These are phyloP conservation scores for Trichoderma hamatum DNA, from an alignment of 2,329 filamentous ascomycete genomes.

Conservation along the genomic window DNA sequence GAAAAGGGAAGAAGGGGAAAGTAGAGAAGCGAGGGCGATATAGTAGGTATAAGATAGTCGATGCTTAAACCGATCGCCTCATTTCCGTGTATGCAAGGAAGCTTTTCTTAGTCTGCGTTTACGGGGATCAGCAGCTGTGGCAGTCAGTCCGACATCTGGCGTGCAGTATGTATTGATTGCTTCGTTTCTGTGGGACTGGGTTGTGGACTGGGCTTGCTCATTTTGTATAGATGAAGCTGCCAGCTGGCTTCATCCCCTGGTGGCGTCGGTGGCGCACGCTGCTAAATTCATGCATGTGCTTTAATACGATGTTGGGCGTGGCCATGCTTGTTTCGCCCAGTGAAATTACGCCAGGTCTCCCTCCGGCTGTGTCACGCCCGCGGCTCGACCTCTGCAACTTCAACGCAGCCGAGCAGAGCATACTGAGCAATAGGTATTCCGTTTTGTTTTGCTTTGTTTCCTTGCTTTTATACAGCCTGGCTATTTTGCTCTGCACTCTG, in stretches of 20 bases:
- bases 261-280: neutral
- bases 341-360: neutral
- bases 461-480: neutral
- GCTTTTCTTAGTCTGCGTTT: neutral
- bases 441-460: no score
- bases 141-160: neutral
- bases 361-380: neutral
- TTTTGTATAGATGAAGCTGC: neutral
- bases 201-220: no score
- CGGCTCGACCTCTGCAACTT: neutral
- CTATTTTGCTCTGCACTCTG: neutral
- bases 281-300: neutral
- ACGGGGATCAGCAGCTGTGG: neutral
- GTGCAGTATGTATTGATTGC: no score
- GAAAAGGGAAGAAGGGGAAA: neutral
- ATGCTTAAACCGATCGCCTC: neutral
- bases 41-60: neutral
- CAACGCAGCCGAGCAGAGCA: neutral
- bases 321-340: no score
- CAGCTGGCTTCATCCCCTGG: neutral
- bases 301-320: no score
- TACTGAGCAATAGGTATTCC: neutral
- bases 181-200: no score
- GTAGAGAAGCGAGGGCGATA: neutral
- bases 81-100: neutral